Base-by-base conservation (phyloP, 1,139 yeast genomes). In the Cylindricascospora bacillispora region DNA sequence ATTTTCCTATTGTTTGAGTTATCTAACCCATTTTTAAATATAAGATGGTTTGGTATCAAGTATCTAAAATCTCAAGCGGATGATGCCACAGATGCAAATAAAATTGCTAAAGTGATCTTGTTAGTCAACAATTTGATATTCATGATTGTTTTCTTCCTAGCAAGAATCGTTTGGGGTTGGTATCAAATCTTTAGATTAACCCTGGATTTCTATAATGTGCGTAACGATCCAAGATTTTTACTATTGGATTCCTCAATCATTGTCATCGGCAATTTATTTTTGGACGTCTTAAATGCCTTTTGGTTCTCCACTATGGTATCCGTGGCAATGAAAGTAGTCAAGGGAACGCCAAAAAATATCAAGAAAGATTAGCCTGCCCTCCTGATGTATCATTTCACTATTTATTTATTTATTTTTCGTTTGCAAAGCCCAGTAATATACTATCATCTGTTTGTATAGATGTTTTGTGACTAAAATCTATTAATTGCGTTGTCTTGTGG, bases 11-110 rank as follows among this genome's bases (percentile, higher is more conserved):
- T 83, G 37, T 89, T 89, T 59, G 98, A 89, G 57, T 65, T 80
- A 35, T 81, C 94, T 13, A 89, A 95, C 6, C 97, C 98, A 9
- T 86, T 86, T 52, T 74, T 89, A 35, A 86, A 89, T 58, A 56
- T 85, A 40, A 79, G 93, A 57, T 86, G 95, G 95, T 77, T 81
- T 51, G 81, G 89, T 2, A 61, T 80, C 31, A 76, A 77, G 46
- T 67, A 81, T 33, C 30, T 41, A 21, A 47, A 46, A 5, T 17
- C 29, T 24, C 24, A 27, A 17, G 21, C 9, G 10, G 21, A 18
- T 7, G 21, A 7, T 18, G 21, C 21, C 10, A 18, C 9, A 7
- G 10, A 18, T 10, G 21, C 21, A 18, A 72, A 73, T 5, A 56
- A 67, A 11, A 48, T 76, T 35, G 63, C 73, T 33, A 68, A 64